Conservation (phyloP, 2,329 filamentous ascomycete species). For the Aspergillus sp. region DNA sequence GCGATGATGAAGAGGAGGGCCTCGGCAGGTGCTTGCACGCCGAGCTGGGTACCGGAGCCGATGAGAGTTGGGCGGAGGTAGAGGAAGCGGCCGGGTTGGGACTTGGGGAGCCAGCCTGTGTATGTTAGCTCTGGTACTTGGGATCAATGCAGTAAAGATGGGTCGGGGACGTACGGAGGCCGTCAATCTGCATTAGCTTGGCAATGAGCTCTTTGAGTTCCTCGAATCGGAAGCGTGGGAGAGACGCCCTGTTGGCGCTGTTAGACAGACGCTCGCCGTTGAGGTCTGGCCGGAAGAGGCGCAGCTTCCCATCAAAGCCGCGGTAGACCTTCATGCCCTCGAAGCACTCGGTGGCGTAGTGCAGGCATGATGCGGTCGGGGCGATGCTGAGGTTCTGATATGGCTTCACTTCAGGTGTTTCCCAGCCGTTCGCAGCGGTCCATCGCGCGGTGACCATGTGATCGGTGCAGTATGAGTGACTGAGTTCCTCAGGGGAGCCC, state of each 20-base stretch:
- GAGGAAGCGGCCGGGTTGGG: slow-evolving; percentile 64
- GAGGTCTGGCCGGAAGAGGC: slow-evolving; percentile 73
- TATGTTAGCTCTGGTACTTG: not conserved
- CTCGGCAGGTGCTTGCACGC: slow-evolving; percentile 75
- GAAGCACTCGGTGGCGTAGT: slow-evolving; percentile 91
- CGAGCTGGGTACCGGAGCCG: slow-evolving; percentile 75
- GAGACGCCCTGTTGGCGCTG: slow-evolving; percentile 63
- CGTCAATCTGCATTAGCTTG: slow-evolving; percentile 69
- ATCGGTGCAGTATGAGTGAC: slow-evolving; percentile 63
- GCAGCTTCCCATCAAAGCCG: slow-evolving; percentile 67
- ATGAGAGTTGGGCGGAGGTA: slow-evolving; percentile 89
- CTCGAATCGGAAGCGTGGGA: slow-evolving; percentile 69
- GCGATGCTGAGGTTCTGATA: slow-evolving; percentile 76
- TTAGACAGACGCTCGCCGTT: slow-evolving; percentile 66
- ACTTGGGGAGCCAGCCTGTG: slow-evolving; percentile 71
- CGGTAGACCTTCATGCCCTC: slow-evolving; percentile 78
- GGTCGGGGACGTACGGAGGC: slow-evolving; percentile 28
- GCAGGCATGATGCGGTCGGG: slow-evolving; percentile 76
- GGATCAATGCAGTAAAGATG: not conserved
- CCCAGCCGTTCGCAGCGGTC: slow-evolving; percentile 68
- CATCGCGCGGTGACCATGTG: slow-evolving; percentile 82
- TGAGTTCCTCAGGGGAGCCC: slow-evolving; percentile 41
- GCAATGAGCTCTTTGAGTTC: slow-evolving; percentile 74
- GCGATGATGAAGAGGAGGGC: slow-evolving; percentile 87
- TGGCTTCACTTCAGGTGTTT: slow-evolving; percentile 69